Evolutionary conservation across 768 basidiomycete species (phyloP).

Genomic region (Auriscalpium orientale): DNA sequence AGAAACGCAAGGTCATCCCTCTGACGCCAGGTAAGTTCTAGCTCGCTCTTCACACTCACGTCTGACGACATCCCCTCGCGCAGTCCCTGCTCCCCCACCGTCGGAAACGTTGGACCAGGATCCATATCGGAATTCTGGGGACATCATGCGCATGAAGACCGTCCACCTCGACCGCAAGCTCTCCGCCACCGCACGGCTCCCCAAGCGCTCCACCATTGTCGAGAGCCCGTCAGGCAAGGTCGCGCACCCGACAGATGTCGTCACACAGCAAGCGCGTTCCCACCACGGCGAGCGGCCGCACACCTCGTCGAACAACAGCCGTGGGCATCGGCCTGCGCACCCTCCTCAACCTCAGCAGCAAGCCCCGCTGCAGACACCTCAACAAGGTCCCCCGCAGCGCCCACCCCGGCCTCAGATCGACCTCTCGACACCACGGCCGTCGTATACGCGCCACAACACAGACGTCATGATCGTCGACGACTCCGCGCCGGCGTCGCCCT

Average conservation of each 20-base stretch:
- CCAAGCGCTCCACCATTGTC: slow-evolving; percentile 91
- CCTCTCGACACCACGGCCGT: slow-evolving; percentile 33
- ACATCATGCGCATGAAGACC: slow-evolving; percentile 92
- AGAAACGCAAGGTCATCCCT: slow-evolving; percentile 87
- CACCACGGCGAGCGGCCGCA: slow-evolving; percentile 14
- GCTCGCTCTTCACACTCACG: slow-evolving; percentile 2
- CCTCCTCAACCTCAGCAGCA: slow-evolving; percentile 12
- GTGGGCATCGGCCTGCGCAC: slow-evolving; percentile 1
- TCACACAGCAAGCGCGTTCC: slow-evolving; percentile 35
- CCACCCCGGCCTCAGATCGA: slow-evolving; percentile 24
- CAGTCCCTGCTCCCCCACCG: slow-evolving; percentile 21
- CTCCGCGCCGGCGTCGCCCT: slow-evolving; percentile 62
- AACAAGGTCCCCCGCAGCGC: slow-evolving; percentile 17
- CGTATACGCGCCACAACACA: slow-evolving; percentile 71
- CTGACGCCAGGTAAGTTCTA: slow-evolving; percentile 56
- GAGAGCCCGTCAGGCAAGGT: slow-evolving; percentile 89
- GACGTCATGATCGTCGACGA: slow-evolving; percentile 89
- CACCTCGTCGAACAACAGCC: background rate
- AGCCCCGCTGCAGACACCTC: slow-evolving; percentile 16
- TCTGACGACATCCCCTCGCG: slow-evolving; percentile 19
- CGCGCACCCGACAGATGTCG: slow-evolving; percentile 63
- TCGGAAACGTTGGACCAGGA: slow-evolving; percentile 43
- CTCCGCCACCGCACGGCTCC: slow-evolving; percentile 85
- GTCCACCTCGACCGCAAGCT: slow-evolving; percentile 93
- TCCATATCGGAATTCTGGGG: slow-evolving; percentile 78